Evolutionary conservation across 768 basidiomycete genomes (phyloP).

Genomic region (Pulveroboletus sp.): DNA sequence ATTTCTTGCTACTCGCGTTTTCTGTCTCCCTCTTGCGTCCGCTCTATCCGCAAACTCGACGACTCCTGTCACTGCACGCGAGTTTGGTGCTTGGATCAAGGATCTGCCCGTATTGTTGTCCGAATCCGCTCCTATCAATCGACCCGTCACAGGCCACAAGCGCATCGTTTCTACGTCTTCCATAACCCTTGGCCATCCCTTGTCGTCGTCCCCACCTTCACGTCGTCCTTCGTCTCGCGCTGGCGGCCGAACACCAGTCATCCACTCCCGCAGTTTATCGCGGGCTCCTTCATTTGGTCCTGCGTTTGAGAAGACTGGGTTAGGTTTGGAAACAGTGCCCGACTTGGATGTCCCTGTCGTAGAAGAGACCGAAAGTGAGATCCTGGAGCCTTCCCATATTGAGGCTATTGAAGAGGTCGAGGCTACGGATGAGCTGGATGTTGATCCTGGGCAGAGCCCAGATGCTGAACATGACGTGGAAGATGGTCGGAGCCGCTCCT

Average conservation of each 20-base stretch:
- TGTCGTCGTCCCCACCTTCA: slow-evolving; percentile 61
- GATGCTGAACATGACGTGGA: slow-evolving; percentile 31
- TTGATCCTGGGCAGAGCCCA: slow-evolving; percentile 13
- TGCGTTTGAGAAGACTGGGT: slow-evolving; percentile 37
- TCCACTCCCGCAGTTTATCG: slow-evolving; percentile 52
- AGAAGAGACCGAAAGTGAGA: slow-evolving; percentile 41
- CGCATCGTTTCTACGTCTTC: slow-evolving; percentile 60
- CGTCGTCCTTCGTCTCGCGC: slow-evolving; percentile 70
- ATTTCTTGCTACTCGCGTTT: slow-evolving; percentile 79
- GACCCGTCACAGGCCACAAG: slow-evolving; percentile 40
- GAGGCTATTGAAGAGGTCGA: slow-evolving; percentile 37
- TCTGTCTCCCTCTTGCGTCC: slow-evolving; percentile 58
- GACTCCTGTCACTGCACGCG: slow-evolving; percentile 58
- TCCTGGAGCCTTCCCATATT: slow-evolving; percentile 19
- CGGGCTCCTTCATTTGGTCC: slow-evolving; percentile 63
- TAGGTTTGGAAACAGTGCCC: slow-evolving; percentile 45
- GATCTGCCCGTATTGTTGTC: slow-evolving; percentile 73
- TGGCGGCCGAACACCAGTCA: slow-evolving; percentile 50
- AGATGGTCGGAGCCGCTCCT: slow-evolving; percentile 47
- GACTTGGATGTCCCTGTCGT: slow-evolving; percentile 39
- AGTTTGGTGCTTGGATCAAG: slow-evolving; percentile 83
- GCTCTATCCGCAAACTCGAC: slow-evolving; percentile 24
- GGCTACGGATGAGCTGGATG: slow-evolving; percentile 30
- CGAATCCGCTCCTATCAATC: slow-evolving; percentile 26
- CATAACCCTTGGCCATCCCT: slow-evolving; percentile 53